Conservation (phyloP, 257 asterid species). For the Scutellaria barbata region DNA sequence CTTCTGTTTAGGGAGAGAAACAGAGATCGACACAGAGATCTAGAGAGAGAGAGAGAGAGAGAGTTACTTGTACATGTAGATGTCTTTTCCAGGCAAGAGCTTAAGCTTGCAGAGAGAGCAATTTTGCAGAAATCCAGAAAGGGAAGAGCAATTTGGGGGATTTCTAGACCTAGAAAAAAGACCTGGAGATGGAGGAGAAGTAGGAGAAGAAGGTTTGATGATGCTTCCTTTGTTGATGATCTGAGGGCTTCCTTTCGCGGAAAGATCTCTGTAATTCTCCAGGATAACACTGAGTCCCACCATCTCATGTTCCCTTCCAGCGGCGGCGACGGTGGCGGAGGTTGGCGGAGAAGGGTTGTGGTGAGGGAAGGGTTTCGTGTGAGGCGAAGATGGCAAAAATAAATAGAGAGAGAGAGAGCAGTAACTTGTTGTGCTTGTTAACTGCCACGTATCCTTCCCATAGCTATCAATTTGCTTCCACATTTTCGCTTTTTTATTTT, state of each 20-base stretch:
- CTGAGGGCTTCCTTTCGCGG: slow-evolving; percentile 43
- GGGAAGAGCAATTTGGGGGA: slow-evolving; percentile 4
- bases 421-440: slow-evolving; percentile 55
- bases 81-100: slow-evolving; percentile 77
- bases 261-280: slow-evolving; percentile 49
- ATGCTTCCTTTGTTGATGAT: slow-evolving; percentile 71
- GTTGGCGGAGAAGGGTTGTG: slow-evolving; percentile 1
- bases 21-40: not conserved
- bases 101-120: slow-evolving; percentile 78
- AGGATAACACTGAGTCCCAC: slow-evolving; percentile 90
- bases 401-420: slow-evolving; percentile 29
- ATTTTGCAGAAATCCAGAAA: slow-evolving; percentile 59
- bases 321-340: slow-evolving; percentile 31
- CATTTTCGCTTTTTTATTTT: slow-evolving; percentile 18
- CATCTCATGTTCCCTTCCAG: slow-evolving; percentile 55
- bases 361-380: slow-evolving; percentile 4
- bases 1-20: not conserved
- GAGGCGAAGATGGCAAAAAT: slow-evolving; percentile 33
- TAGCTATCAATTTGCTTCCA: slow-evolving; percentile 41
- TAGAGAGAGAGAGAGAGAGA: not conserved
- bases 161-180: slow-evolving; percentile 34
- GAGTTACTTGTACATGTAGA: slow-evolving; percentile 94
- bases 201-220: slow-evolving; percentile 49
- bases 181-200: slow-evolving; percentile 34
- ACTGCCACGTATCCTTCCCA: slow-evolving; percentile 65